These are phyloP conservation scores for Zygosaccharomyces pseudobailii DNA, from an alignment of 1,139 yeast genomes.

Conservation along the genomic window DNA sequence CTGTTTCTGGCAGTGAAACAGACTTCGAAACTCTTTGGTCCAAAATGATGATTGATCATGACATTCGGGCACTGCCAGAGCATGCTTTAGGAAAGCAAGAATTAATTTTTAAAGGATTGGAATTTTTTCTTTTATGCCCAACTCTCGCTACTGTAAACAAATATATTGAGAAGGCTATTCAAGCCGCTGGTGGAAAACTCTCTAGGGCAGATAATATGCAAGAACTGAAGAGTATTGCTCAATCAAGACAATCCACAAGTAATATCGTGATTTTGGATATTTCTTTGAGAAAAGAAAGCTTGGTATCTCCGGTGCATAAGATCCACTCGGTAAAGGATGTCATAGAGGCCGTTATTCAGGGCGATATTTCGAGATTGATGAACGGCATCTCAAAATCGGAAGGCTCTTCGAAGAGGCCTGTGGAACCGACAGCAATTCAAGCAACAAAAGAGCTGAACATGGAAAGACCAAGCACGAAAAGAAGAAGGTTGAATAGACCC, in stretches of 20 bases:
- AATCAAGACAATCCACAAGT: neutral
- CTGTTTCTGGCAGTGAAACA: conserved; percentile 3
- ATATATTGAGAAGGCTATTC: conserved; percentile 1
- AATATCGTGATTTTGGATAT: neutral
- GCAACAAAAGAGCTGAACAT: neutral
- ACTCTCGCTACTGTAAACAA: neutral
- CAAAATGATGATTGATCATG: neutral
- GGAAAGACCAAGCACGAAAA: conserved; percentile 10
- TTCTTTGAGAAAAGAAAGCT: neutral
- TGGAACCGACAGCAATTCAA: neutral
- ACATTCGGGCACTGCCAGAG: neutral
- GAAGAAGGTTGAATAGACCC: conserved; percentile 21
- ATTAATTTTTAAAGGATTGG: conserved; percentile 1
- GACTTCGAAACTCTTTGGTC: conserved; percentile 14
- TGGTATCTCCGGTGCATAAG: neutral
- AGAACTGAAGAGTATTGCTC: neutral
- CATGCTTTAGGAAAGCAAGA: neutral
- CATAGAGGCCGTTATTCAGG: conserved; percentile 5
- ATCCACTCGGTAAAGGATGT: conserved; percentile 13
- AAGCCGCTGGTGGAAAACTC: conserved; percentile 6
- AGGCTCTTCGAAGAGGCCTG: neutral
- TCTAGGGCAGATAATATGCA: neutral
- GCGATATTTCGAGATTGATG: conserved; percentile 4
- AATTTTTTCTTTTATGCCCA: neutral
- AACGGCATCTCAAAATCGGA: conserved; percentile 3